Evolutionary conservation across 2,329 filamentous ascomycete species (phyloP).

Genomic region (Arthrobotrys pseudoclavata): DNA sequence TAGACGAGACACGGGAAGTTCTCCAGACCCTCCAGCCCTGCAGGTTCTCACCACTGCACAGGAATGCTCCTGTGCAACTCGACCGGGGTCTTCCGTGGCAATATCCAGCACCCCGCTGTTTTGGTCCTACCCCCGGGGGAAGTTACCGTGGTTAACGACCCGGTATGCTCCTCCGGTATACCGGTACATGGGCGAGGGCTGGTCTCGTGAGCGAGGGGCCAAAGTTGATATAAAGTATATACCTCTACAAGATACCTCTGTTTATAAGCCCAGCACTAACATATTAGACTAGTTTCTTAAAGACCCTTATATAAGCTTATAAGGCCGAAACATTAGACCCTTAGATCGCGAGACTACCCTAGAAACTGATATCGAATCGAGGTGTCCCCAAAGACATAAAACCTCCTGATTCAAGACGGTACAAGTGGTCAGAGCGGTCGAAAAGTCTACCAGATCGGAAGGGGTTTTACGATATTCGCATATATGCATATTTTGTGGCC

Average conservation of each 20-base stretch:
- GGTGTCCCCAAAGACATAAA: neutral
- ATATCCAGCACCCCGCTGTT: neutral
- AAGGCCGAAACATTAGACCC: slow-evolving; percentile 1
- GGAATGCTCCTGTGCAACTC: slow-evolving; percentile 9
- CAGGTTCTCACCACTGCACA: neutral
- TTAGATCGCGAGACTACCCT: neutral
- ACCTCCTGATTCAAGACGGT: slow-evolving; percentile 19
- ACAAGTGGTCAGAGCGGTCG: neutral
- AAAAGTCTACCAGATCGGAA: neutral
- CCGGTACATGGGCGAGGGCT: too few relatives aligned
- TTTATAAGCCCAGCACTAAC: neutral
- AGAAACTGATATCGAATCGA: slow-evolving; percentile 20
- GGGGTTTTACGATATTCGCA: neutral
- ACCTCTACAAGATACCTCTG: slow-evolving; percentile 2
- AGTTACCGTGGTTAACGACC: neutral
- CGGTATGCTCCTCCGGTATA: slow-evolving; percentile 7
- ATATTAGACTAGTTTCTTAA: slow-evolving; percentile 1
- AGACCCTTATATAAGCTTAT: neutral
- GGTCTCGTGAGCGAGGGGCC: neutral
- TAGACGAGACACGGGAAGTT: slow-evolving; percentile 3
- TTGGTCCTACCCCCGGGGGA: neutral
- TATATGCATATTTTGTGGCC: neutral
- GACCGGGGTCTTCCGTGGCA: slow-evolving; percentile 20
- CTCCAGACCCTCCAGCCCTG: neutral
- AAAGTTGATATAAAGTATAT: slow-evolving; percentile 4